Conservation (phyloP, 1,139 yeast species). For the Trichomonascaceae sp. region DNA sequence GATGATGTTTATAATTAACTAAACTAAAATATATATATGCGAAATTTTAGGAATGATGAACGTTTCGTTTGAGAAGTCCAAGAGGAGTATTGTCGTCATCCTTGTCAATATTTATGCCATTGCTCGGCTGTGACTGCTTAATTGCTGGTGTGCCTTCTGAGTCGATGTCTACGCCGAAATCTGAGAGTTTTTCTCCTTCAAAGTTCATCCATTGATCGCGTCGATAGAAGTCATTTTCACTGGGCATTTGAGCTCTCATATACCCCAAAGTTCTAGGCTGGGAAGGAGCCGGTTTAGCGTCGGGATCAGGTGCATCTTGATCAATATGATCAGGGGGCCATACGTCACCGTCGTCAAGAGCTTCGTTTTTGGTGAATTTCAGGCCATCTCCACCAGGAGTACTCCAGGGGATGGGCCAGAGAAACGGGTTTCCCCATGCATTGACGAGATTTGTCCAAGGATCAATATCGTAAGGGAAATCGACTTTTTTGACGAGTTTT, state of each 20-base stretch:
- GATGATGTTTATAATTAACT: not conserved
- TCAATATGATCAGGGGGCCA: slow-evolving; percentile 89
- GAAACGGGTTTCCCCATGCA: slow-evolving; percentile 31
- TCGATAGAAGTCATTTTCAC: slow-evolving; percentile 22
- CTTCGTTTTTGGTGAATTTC: slow-evolving; percentile 49
- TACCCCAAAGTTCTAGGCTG: slow-evolving; percentile 16
- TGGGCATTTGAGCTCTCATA: slow-evolving; percentile 7
- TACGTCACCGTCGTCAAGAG: slow-evolving; percentile 43
- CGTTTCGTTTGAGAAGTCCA: slow-evolving; percentile 10
- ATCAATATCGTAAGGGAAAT: slow-evolving; percentile 75
- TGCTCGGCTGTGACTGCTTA: not conserved
- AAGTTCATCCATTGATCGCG: slow-evolving; percentile 65
- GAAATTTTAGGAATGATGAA: not conserved
- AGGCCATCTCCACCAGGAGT: slow-evolving; percentile 50
- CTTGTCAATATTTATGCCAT: slow-evolving; percentile 2
- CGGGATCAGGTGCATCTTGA: slow-evolving; percentile 32
- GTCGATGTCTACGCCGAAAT: slow-evolving; percentile 83
- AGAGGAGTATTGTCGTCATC: slow-evolving; percentile 19
- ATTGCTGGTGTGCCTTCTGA: slow-evolving; percentile 16
- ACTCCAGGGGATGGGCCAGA: slow-evolving; percentile 71
- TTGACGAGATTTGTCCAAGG: slow-evolving; percentile 46
- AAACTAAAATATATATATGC: not conserved
- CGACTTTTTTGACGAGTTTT: slow-evolving; percentile 25
- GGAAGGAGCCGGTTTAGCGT: slow-evolving; percentile 8
- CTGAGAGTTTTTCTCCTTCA: slow-evolving; percentile 74